Evolutionary conservation across 2,329 filamentous ascomycete species (phyloP).

Genomic region (Stromatinia cepivora): DNA sequence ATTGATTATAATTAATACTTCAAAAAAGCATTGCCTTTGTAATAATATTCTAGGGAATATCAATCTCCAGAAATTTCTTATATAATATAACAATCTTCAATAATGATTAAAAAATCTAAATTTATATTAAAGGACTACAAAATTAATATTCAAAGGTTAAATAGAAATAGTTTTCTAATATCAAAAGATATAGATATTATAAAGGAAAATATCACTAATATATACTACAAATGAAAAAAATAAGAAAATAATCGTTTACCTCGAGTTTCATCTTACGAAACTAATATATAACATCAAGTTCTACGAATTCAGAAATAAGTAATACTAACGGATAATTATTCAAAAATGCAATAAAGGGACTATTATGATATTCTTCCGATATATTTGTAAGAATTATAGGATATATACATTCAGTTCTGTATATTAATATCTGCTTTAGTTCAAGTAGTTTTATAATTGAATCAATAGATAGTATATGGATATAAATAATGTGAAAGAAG

Average conservation of each 20-base stretch:
- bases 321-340: neutral
- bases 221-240: too few species aligned
- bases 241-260: too few species aligned
- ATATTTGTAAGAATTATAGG: neutral
- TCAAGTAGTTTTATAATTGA: conserved; percentile 34
- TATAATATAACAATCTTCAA: neutral
- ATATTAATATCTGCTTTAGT: conserved; percentile 33
- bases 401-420: conserved; percentile 23
- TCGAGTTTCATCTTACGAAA: neutral
- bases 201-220: too few species aligned
- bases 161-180: neutral
- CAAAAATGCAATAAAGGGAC: neutral
- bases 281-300: neutral
- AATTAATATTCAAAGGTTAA: neutral
- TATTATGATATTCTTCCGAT: neutral
- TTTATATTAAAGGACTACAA: neutral
- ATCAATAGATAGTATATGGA: conserved; percentile 28
- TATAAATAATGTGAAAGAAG: conserved; percentile 28
- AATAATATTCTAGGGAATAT: neutral
- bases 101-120: neutral
- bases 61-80: neutral
- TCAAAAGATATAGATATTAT: too few species aligned
- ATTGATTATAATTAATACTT: neutral
- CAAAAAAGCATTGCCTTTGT: neutral
- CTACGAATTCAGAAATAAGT: neutral